These are phyloP conservation scores for Pleodorina starrii DNA, from an alignment of 139 green algal genomes.

Conservation along the genomic window DNA sequence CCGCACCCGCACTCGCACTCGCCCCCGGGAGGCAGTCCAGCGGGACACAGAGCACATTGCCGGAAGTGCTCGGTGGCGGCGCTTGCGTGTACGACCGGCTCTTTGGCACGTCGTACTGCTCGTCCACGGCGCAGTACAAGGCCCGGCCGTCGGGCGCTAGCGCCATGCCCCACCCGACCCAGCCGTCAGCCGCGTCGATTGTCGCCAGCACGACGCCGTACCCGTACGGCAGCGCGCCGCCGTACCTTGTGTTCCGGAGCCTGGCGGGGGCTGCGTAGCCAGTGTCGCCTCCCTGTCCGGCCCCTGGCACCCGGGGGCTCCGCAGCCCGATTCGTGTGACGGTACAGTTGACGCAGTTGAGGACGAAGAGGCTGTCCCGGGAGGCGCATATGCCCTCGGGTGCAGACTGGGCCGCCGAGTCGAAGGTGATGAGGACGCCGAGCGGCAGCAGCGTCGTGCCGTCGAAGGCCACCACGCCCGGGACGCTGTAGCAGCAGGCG, in stretches of 20 bases:
- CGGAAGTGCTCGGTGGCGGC: neutral
- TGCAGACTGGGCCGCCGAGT: neutral
- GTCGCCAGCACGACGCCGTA: neutral
- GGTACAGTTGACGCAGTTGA: neutral
- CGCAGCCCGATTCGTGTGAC: slow-evolving; percentile 4
- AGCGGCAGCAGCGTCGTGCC: slow-evolving; percentile 27
- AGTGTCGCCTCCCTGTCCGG: too few species aligned
- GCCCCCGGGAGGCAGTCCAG: slow-evolving; percentile 6
- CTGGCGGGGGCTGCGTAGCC: neutral
- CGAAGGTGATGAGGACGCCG: neutral
- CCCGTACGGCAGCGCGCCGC: neutral
- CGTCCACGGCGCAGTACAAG: slow-evolving; percentile 1
- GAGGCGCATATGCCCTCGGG: slow-evolving; percentile 13
- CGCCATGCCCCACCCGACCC: slow-evolving; percentile 10
- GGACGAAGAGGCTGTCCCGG: neutral
- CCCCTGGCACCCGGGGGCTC: neutral
- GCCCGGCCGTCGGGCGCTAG: neutral
- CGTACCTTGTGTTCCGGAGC: neutral
- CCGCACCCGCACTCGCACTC: neutral
- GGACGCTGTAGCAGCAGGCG: slow-evolving; percentile 19
- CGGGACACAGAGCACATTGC: slow-evolving; percentile 11
- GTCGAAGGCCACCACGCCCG: slow-evolving; percentile 20
- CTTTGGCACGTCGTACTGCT: neutral
- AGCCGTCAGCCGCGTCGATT: neutral
- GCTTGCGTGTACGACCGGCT: neutral